Evolutionary conservation across 495 filamentous ascomycete species (phyloP).

Genomic region (Aspergillus olivimuriae): DNA sequence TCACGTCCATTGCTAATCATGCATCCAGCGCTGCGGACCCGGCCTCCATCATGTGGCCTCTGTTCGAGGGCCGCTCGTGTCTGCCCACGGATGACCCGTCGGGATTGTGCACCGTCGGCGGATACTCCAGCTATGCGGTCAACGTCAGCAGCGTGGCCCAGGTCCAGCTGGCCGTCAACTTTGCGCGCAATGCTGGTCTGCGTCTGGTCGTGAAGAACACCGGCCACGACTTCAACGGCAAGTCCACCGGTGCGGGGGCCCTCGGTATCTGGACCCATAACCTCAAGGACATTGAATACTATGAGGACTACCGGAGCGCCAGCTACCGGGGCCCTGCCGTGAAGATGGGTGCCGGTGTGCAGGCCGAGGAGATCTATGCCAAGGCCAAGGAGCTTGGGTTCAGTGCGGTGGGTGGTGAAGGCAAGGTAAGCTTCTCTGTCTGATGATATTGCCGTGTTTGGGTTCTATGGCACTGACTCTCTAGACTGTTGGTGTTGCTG

Average conservation of each 20-base stretch:
- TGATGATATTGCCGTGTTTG: too few relatives aligned
- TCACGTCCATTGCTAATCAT: slow-evolving; percentile 1
- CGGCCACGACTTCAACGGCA: slow-evolving; percentile 60
- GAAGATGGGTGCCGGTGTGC: slow-evolving; percentile 52
- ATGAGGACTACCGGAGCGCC: slow-evolving; percentile 24
- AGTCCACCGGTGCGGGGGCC: slow-evolving; percentile 49
- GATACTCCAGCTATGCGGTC: slow-evolving; percentile 53
- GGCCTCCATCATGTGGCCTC: slow-evolving; percentile 39
- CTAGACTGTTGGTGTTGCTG: slow-evolving; percentile 33
- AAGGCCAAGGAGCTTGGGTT: slow-evolving; percentile 39
- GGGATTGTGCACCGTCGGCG: slow-evolving; percentile 47
- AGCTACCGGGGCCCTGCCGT: slow-evolving; percentile 44
- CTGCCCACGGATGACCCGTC: slow-evolving; percentile 23
- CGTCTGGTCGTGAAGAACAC: slow-evolving; percentile 65
- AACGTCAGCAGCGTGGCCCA: slow-evolving; percentile 51
- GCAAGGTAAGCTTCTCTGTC: slow-evolving; percentile 17
- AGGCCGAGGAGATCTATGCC: slow-evolving; percentile 45
- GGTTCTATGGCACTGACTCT: not conserved
- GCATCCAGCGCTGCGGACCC: slow-evolving; percentile 24
- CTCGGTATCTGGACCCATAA: slow-evolving; percentile 57
- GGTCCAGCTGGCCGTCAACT: slow-evolving; percentile 53
- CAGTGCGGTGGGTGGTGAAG: slow-evolving; percentile 50
- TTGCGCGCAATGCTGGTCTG: slow-evolving; percentile 52
- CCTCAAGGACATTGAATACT: slow-evolving; percentile 40
- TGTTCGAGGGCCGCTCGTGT: slow-evolving; percentile 35